Base-by-base conservation (phyloP, 129 eudicot genomes). In the Centella asiatica region DNA sequence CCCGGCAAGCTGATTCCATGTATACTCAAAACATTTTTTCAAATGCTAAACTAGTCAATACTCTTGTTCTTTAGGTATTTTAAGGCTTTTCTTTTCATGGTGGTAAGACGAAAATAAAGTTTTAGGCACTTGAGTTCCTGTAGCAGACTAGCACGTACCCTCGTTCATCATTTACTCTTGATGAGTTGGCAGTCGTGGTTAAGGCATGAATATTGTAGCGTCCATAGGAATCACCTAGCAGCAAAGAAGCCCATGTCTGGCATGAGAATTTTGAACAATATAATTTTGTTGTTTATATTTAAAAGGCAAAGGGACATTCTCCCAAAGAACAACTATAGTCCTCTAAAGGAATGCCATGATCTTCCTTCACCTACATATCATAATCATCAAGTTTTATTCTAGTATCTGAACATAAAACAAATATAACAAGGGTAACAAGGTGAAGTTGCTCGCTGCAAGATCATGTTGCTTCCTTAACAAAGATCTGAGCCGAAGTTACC, bases 151-250 rank as follows among this genome's bases (percentile, higher is more conserved):
- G 58, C 37, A 50, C 64, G n/a, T 72, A 83, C 95, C 82, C 78
- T 60, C 46, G 72, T 47, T 77, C 87, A 64, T 49, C 59, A 63
- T 75, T 77, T 49, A 74, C 31, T 69, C 80, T 70, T 19, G 78
- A 49, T 23, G 95, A 86, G 70, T 59, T 80, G 23, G 77, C 64
- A 61, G 78, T 77, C 2, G 85, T 66, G 50, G 83, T 82, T 34
- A 80, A 67, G 2, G 81, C 68, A 62, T 70, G 78, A 70, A 80
- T 34, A 59, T 66, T 77, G 73, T 77, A 81, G 39, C 51, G 74
- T 64, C 74, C 86, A 66, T 63, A 83, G 19, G 95, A 80, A 72
- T 73, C 86, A 33, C 83, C 87, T 81, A 22, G 65, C 25, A 69
- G 25, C 20, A 27, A 4, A 44, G 14, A 47, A 46, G n/a, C 55